phyloP scores from a whole-genome alignment of 2,329 filamentous ascomycete genomes.

The Didymella pinodella region DNA sequence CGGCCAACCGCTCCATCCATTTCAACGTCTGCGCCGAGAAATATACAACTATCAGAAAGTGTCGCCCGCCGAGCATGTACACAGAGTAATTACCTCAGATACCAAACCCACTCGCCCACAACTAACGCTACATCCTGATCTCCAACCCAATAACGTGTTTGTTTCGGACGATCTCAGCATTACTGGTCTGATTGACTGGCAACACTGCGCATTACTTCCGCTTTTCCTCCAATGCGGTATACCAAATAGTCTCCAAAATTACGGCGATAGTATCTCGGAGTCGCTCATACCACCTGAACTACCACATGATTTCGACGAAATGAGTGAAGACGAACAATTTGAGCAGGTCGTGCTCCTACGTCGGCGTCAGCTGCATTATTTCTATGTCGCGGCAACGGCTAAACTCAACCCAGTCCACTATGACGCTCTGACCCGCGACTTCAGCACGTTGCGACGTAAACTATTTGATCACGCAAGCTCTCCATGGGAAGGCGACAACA shows the following conservation, averaged over 20 bases:
- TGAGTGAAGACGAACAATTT: slow-evolving; percentile 34
- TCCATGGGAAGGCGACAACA: slow-evolving; percentile 44
- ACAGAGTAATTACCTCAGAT: no score
- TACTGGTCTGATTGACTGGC: slow-evolving; percentile 54
- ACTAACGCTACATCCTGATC: slow-evolving; percentile 47
- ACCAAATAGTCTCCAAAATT: slow-evolving; percentile 53
- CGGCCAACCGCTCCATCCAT: slow-evolving; percentile 43
- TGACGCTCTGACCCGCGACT: slow-evolving; percentile 32
- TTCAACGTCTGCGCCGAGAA: slow-evolving; percentile 43
- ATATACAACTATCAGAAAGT: slow-evolving; percentile 43
- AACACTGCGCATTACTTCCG: slow-evolving; percentile 50
- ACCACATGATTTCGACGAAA: slow-evolving; percentile 32
- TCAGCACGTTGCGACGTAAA: slow-evolving; percentile 34
- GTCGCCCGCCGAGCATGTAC: slow-evolving; percentile 36
- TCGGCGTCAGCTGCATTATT: slow-evolving; percentile 42
- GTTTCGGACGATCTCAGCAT: slow-evolving; percentile 44
- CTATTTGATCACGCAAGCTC: slow-evolving; percentile 36
- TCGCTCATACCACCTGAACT: slow-evolving; percentile 32
- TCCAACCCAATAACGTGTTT: slow-evolving; percentile 42
- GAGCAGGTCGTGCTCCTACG: slow-evolving; percentile 39
- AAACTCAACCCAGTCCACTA: slow-evolving; percentile 40
- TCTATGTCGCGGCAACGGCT: slow-evolving; percentile 37
- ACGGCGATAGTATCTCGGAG: slow-evolving; percentile 44
- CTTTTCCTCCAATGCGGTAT: slow-evolving; percentile 51
- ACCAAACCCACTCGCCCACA: slow-evolving; percentile 32